Evolutionary conservation across 345 rosid genomes (phyloP), one percentile per base, ranked within the genome.

Genomic region (Eucalyptus lansdowneana): DNA sequence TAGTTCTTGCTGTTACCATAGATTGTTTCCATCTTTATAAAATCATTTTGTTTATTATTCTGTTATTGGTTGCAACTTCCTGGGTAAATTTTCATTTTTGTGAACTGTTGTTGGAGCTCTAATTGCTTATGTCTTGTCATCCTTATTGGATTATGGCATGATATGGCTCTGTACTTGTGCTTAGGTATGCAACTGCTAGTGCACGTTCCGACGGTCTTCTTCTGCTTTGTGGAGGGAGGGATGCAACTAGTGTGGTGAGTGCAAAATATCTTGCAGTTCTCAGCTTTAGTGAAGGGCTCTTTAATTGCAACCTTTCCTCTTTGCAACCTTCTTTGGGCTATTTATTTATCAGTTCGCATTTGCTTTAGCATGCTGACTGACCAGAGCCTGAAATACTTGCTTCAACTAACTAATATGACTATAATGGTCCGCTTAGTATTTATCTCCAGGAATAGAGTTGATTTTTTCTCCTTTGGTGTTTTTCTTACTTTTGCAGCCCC

Each of bases 201-300:
- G 99, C 99, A n/a, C 97, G 99, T 49, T 98, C 99, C 54, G 99
- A 98, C 90, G 99, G 99, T 88, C 99, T 98, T 93, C 99, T 98
- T 90, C 92, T 98, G 90, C 99, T 98, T 88, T 98, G 99, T 93
- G 99, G 99, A 44, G 99, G 99, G 92, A 97, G 99, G 89, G 99
- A 98, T 94, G 96, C 97, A 27, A 98, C 91, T 87, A 98, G 99
- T 91, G 99, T 98, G 98, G 99, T 98, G 88, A 93, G 97, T 83
- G 19, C 86, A n/a, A 50, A 88, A 72, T 69, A 72, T 44, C 31
- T 58, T 44, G 42, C 24, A 21, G 25, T 25, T 40, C 22, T 88
- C 49, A 67, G 86, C 42, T 88, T 86, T 31, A 40, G 29, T 40
- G 83, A 21, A 76, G 47, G 47, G 47, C 83, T 76, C 47, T 76